Percentiles rank a stretch among this genome's conserved stretches.
These are phyloP conservation scores for Phytophthora pinifolia DNA, from an alignment of 352 stramenopile genomes.

Conservation along the genomic window DNA sequence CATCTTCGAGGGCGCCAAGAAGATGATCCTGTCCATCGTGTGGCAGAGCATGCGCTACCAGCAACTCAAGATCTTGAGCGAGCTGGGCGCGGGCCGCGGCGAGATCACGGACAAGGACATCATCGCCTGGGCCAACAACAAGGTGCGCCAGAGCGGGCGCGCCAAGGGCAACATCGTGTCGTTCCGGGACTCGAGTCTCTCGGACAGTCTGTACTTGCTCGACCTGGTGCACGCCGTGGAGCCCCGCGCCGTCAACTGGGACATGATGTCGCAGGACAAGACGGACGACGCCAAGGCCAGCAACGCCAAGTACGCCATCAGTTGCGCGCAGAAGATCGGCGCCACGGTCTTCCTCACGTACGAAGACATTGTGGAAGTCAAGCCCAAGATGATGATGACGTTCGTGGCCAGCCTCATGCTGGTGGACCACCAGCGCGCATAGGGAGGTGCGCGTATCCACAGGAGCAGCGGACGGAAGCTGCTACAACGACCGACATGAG, in stretches of 20 bases:
- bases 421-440: conserved; percentile 61
- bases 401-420: conserved; percentile 87
- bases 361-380: conserved; percentile 94
- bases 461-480: conserved; percentile 19
- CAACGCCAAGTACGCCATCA: conserved; percentile 94
- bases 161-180: conserved; percentile 72
- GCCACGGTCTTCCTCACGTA: conserved; percentile 92
- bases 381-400: conserved; percentile 93
- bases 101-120: conserved; percentile 85
- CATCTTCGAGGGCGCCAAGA: conserved; percentile 93
- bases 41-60: conserved; percentile 95
- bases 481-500: too few relatives aligned
- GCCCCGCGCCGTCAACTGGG: conserved; percentile 89
- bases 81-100: conserved; percentile 41
- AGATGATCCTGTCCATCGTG: conserved; percentile 93
- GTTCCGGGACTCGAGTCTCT: conserved; percentile 83
- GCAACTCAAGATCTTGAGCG: conserved; percentile 84
- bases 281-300: conserved; percentile 83
- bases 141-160: conserved; percentile 77
- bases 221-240: conserved; percentile 88
- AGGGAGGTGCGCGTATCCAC: conserved; percentile 1
- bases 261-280: conserved; percentile 65
- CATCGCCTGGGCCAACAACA: conserved; percentile 81
- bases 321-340: conserved; percentile 91
- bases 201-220: conserved; percentile 83